Percentiles rank a stretch among this genome's conserved stretches.
phyloP scores from a whole-genome alignment of 176 grass and related monocot genomes.

The Saccharum officinarum region DNA sequence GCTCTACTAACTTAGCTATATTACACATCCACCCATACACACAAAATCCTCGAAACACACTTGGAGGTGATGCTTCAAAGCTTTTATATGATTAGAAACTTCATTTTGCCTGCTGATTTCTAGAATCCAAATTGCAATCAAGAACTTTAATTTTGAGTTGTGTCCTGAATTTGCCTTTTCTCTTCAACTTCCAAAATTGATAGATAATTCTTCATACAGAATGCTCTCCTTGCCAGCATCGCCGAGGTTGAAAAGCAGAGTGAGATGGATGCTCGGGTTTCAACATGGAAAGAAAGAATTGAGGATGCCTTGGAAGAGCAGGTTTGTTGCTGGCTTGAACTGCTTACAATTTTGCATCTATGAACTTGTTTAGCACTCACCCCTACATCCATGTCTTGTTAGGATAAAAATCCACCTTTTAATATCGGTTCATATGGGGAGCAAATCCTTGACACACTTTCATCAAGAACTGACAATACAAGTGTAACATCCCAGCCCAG shows the following conservation, averaged over 20 bases:
- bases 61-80: neutral
- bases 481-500: too few species aligned
- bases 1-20: neutral
- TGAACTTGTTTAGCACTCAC: conserved; percentile 24
- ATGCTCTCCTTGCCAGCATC: conserved; percentile 74
- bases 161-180: neutral
- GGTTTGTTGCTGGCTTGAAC: conserved; percentile 42
- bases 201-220: conserved; percentile 33
- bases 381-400: conserved; percentile 4
- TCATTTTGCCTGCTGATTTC: neutral
- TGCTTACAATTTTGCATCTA: neutral
- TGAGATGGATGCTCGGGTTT: conserved; percentile 84
- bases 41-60: neutral
- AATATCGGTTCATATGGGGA: conserved; percentile 89
- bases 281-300: conserved; percentile 90
- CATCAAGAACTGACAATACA: conserved; percentile 40
- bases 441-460: conserved; percentile 64
- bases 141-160: neutral
- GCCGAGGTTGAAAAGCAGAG: conserved; percentile 80
- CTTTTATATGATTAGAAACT: neutral
- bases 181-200: conserved; percentile 11
- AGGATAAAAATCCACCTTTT: conserved; percentile 85
- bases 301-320: conserved; percentile 82
- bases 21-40: neutral
- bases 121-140: neutral